Evolutionary conservation across 192 early-diverging fungal species (phyloP), one percentile per base, ranked within the genome.

Genomic region (Umbelopsis isabellina): DNA sequence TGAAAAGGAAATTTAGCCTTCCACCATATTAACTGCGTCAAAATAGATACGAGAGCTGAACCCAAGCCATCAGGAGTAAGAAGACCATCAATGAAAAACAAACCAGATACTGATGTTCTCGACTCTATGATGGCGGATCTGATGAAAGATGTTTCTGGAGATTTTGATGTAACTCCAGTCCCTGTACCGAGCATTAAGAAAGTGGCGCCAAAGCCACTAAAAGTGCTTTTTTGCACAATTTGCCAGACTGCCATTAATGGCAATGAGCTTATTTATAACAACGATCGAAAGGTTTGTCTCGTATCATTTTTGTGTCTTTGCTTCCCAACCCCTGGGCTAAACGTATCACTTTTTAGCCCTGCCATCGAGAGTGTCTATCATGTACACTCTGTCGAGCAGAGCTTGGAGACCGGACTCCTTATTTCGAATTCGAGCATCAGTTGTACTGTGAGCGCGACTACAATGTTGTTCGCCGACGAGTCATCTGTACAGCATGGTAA

Each of bases 391-490:
- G 89, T 67, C 66, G 76, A 12, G 53, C 52, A 21, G 68, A 74
- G 7, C 77, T 90, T 9, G 79, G 77, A 37, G 81, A 84, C 16
- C 47, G 71, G 33, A 79, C 79, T 9, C 80, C 84, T 16, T 84
- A 77, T 30, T 76, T 80, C 44, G 80, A 82, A 47, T 74, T 84
- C 55, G 79, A 90, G 21, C 83, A 78, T 20, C 69, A 79, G 1
- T 69, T 87, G 4, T 85, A 83, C n/a, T 89, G 87, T 69, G 86
- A 89, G 53, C 77, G 75, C 46, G 77, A 85, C 64, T 88, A 84
- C 66, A 53, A 77, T 27, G 35, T 68, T 8, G 23, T 73, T 21
- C 22, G 75, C 23, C 69, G 78, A 27, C 37, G 69, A 4, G 64
- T 71, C 50, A 76, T 73, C 23, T 88, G 87, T 61, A 83, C 75